A percentile compares a stretch with the other conserved stretches of the same genome.
Conservation (phyloP, 2,329 filamentous ascomycete genomes). For the Diaporthe australafricana region DNA sequence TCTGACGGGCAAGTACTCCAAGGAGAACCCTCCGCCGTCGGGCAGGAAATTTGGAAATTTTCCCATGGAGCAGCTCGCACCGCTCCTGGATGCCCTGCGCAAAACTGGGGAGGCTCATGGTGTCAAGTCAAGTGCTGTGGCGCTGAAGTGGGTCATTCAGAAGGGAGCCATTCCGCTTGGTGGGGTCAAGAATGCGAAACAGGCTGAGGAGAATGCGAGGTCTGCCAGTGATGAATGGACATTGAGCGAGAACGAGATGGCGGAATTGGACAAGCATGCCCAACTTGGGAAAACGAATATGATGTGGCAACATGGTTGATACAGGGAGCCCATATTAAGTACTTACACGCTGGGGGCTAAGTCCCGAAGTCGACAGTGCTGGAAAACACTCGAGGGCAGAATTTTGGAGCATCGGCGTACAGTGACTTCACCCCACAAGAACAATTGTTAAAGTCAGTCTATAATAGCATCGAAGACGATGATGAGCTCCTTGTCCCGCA, state of each 20-base stretch:
- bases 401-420: too few species aligned
- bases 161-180: slow-evolving; percentile 57
- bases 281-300: slow-evolving; percentile 52
- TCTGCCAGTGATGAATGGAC: slow-evolving; percentile 52
- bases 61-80: slow-evolving; percentile 55
- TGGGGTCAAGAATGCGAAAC: slow-evolving; percentile 53
- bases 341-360: too few species aligned
- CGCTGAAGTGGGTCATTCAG: slow-evolving; percentile 56
- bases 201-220: slow-evolving; percentile 51
- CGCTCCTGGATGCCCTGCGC: slow-evolving; percentile 49
- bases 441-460: too few species aligned
- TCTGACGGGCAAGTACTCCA: slow-evolving; percentile 53
- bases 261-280: slow-evolving; percentile 52
- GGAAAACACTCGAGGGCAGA: too few species aligned
- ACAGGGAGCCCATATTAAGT: too few species aligned
- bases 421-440: too few species aligned
- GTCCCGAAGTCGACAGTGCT: too few species aligned
- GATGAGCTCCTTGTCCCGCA: too few species aligned
- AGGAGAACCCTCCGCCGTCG: slow-evolving; percentile 50
- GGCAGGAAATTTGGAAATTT: slow-evolving; percentile 54
- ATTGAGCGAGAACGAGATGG: slow-evolving; percentile 53
- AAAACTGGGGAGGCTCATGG: slow-evolving; percentile 49
- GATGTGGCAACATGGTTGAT: slow-evolving; percentile 56
- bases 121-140: slow-evolving; percentile 51
- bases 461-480: too few species aligned